These are phyloP conservation scores for Danielia reshetovae DNA, from an alignment of 805 yeast genomes.

Conservation along the genomic window DNA sequence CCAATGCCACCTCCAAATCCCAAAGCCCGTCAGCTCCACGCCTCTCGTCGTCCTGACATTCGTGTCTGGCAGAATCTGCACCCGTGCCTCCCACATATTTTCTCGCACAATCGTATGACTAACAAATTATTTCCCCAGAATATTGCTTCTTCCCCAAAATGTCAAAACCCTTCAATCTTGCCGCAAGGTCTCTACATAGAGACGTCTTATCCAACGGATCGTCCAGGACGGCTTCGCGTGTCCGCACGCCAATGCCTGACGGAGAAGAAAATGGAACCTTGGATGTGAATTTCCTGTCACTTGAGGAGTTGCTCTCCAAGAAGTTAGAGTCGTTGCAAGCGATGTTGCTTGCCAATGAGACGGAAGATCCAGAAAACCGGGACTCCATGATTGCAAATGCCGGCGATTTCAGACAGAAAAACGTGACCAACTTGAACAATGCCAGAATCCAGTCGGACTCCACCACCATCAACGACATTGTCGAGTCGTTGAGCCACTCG, in stretches of 20 bases:
- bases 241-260: constrained; percentile 32
- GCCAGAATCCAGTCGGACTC: constrained; percentile 32
- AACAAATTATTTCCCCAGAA: too few relatives aligned
- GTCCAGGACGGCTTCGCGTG: constrained; percentile 30
- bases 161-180: constrained; percentile 10
- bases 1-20: too few relatives aligned
- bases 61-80: too few relatives aligned
- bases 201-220: constrained; percentile 24
- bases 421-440: constrained; percentile 29
- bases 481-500: constrained; percentile 37
- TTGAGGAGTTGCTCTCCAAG: constrained; percentile 32
- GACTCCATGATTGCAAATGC: constrained; percentile 18
- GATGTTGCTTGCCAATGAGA: constrained; percentile 12
- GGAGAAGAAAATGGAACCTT: constrained; percentile 33
- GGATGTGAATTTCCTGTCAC: constrained; percentile 30
- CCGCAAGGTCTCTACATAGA: constrained; percentile 11
- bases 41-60: neutral
- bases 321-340: constrained; percentile 30
- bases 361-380: constrained; percentile 14
- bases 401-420: constrained; percentile 23
- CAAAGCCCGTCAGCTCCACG: too few relatives aligned
- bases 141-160: neutral
- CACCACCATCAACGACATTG: constrained; percentile 43
- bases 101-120: too few relatives aligned
- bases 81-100: constrained; percentile 2